Evolutionary conservation across 163 green algal species (phyloP).

Genomic region (Prototheca wickerhamii): DNA sequence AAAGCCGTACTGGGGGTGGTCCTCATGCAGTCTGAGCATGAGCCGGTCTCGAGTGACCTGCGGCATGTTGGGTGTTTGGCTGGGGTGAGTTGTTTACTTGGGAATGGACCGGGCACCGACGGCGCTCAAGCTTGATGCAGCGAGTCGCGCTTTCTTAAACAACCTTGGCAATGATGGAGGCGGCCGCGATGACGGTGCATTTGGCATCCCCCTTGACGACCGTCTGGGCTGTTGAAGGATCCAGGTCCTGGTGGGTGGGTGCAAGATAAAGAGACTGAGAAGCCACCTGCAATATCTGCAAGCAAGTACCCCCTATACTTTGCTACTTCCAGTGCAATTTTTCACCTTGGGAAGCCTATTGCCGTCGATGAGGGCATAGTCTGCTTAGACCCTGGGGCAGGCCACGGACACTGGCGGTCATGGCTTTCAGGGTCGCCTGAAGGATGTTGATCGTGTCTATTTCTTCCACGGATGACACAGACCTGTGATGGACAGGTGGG

Average conservation of each 20-base stretch:
- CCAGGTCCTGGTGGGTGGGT: slow-evolving; percentile 13
- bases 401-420: slow-evolving; percentile 47
- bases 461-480: slow-evolving; percentile 6
- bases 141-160: not conserved
- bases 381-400: slow-evolving; percentile 22
- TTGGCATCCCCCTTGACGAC: slow-evolving; percentile 75
- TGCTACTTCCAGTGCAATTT: slow-evolving; percentile 12
- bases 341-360: slow-evolving; percentile 51
- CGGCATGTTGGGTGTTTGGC: not conserved
- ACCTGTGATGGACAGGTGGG: not conserved
- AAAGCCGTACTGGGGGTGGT: slow-evolving; percentile 81
- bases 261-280: not conserved
- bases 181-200: slow-evolving; percentile 71
- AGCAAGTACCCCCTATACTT: not conserved
- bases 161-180: slow-evolving; percentile 58
- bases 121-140: not conserved
- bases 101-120: not conserved
- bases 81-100: not conserved
- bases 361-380: slow-evolving; percentile 75
- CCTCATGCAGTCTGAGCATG: slow-evolving; percentile 62
- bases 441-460: slow-evolving; percentile 95
- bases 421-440: slow-evolving; percentile 77
- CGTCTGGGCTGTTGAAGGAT: slow-evolving; percentile 15
- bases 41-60: slow-evolving; percentile 81
- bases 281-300: too few relatives aligned